Conservation (phyloP, 176 grass and related monocot genomes). For the Urochloa ruziziensis region DNA sequence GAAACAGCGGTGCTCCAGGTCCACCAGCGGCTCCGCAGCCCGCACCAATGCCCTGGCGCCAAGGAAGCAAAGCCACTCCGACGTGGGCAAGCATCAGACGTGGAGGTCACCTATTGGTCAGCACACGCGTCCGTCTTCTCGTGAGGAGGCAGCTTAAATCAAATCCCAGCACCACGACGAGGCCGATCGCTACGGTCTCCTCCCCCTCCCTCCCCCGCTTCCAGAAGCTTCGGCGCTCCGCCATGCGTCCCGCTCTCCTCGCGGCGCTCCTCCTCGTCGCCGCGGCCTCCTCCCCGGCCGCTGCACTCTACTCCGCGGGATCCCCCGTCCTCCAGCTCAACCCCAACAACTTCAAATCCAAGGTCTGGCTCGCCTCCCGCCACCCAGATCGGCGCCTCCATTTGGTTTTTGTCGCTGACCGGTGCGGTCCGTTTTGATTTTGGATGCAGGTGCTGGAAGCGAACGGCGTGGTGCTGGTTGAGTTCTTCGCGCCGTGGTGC, state of each 20-base stretch:
- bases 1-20: background rate
- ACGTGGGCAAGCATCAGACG: conserved; percentile 38
- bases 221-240: conserved; percentile 47
- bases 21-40: background rate
- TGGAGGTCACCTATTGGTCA: conserved; percentile 52
- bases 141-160: background rate
- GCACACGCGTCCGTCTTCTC: conserved; percentile 60
- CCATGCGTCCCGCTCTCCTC: conserved; percentile 49
- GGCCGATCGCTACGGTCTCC: background rate
- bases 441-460: conserved; percentile 72
- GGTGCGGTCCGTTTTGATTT: conserved; percentile 1
- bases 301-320: conserved; percentile 77
- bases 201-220: background rate
- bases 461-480: conserved; percentile 91
- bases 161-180: conserved; percentile 32
- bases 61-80: conserved; percentile 1
- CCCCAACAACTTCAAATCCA: conserved; percentile 95
- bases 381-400: conserved; percentile 30
- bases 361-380: conserved; percentile 42
- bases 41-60: conserved; percentile 26
- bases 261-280: conserved; percentile 44
- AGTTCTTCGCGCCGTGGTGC: conserved; percentile 98
- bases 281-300: conserved; percentile 33
- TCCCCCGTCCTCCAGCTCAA: conserved; percentile 92
- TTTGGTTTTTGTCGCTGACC: background rate